These are phyloP conservation scores for Hippophae gyantsensis DNA, from an alignment of 306 rosid genomes.

Conservation along the genomic window DNA sequence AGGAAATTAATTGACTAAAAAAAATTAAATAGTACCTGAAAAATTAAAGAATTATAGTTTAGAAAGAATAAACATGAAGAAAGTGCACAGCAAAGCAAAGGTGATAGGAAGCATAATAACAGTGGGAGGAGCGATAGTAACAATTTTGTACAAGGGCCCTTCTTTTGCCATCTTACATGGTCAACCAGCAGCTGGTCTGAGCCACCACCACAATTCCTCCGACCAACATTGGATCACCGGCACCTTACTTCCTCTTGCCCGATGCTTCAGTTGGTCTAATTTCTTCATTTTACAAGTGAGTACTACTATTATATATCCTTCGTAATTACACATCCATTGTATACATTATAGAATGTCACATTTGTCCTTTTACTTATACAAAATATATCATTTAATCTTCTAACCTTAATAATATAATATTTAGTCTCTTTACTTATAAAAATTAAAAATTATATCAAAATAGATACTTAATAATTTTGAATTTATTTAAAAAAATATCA, in stretches of 20 bases:
- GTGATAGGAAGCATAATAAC: slow-evolving; percentile 70
- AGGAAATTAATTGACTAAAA: too few species aligned
- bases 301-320: background rate
- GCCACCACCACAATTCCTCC: slow-evolving; percentile 24
- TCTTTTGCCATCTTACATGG: slow-evolving; percentile 43
- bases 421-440: too few species aligned
- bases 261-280: slow-evolving; percentile 73
- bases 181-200: slow-evolving; percentile 10
- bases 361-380: too few species aligned
- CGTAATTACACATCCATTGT: too few species aligned
- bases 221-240: slow-evolving; percentile 66
- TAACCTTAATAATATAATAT: too few species aligned
- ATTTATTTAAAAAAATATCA: too few species aligned
- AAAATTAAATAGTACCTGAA: too few species aligned
- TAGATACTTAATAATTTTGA: too few species aligned
- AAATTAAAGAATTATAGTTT: slow-evolving; percentile 32
- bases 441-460: too few species aligned
- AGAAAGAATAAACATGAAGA: slow-evolving; percentile 58
- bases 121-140: slow-evolving; percentile 83
- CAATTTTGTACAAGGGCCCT: slow-evolving; percentile 93
- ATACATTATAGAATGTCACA: too few species aligned
- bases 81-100: slow-evolving; percentile 69
- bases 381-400: too few species aligned
- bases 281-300: slow-evolving; percentile 90
- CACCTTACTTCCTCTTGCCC: slow-evolving; percentile 52